Evolutionary conservation across 2,329 filamentous ascomycete genomes (phyloP).

Genomic region (Penicillium sp.): DNA sequence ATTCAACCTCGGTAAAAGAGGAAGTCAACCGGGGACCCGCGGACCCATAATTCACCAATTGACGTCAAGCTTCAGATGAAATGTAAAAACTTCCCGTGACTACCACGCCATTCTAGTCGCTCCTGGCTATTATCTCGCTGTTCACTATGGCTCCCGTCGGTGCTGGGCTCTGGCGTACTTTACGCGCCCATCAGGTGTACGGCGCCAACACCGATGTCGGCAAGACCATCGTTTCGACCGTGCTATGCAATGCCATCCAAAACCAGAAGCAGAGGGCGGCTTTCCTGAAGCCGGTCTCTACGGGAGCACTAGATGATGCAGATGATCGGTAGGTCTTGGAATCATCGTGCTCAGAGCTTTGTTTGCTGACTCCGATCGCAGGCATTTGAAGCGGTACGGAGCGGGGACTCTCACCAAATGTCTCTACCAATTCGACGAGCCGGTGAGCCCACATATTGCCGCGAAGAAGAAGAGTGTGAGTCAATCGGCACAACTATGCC

Average conservation of each 20-base stretch:
- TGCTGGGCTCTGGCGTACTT: conserved; percentile 62
- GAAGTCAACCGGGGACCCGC: conserved; percentile 2
- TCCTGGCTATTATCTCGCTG: not conserved
- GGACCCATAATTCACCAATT: conserved; percentile 11
- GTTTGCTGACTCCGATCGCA: conserved; percentile 27
- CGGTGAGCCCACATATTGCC: conserved; percentile 74
- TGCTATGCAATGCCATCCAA: conserved; percentile 61
- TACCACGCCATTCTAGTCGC: not conserved
- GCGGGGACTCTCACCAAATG: conserved; percentile 55
- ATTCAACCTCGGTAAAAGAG: conserved; percentile 17
- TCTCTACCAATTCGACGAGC: conserved; percentile 67
- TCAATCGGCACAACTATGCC: not conserved
- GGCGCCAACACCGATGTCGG: conserved; percentile 81
- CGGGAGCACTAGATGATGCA: conserved; percentile 63
- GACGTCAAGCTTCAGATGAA: conserved; percentile 6
- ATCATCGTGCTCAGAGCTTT: too few relatives aligned
- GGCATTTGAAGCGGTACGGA: conserved; percentile 61
- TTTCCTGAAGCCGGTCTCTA: conserved; percentile 79
- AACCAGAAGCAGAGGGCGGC: conserved; percentile 48
- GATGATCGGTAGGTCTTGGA: conserved; percentile 57
- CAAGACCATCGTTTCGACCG: conserved; percentile 74
- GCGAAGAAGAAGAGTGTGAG: conserved; percentile 47
- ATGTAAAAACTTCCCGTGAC: not conserved
- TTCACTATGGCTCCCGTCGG: conserved; percentile 47
- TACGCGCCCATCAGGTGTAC: conserved; percentile 70